Percentiles rank a stretch among this genome's conserved stretches.
Conservation (phyloP, 2,329 filamentous ascomycete genomes). For the Ophiostoma ips region DNA sequence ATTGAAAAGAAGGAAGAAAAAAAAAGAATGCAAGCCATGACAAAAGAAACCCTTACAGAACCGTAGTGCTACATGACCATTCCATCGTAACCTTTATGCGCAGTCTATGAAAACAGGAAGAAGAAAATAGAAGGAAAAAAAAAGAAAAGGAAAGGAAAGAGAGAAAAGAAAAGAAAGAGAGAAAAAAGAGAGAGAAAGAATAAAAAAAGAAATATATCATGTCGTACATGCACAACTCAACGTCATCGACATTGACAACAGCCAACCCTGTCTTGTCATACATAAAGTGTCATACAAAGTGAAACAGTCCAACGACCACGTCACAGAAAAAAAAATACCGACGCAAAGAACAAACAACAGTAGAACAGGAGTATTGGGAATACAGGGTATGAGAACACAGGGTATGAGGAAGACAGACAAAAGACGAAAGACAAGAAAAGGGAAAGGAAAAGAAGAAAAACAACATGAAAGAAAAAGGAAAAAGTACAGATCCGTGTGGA, state of each 20-base stretch:
- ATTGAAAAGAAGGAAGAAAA: too few species aligned
- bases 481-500: conserved; percentile 1
- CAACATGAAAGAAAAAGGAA: not conserved
- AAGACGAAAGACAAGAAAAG: not conserved
- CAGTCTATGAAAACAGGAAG: not conserved
- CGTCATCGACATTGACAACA: too few species aligned
- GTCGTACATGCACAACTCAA: too few species aligned
- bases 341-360: too few species aligned
- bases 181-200: not conserved
- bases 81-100: not conserved
- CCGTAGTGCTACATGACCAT: too few species aligned
- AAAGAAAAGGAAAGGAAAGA: not conserved
- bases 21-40: too few species aligned
- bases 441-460: not conserved
- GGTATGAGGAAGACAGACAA: not conserved
- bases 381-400: too few species aligned
- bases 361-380: too few species aligned
- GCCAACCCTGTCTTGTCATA: too few species aligned
- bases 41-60: not conserved
- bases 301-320: too few species aligned
- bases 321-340: too few species aligned
- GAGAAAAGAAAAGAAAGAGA: not conserved
- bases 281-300: too few species aligned
- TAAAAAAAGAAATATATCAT: not conserved
- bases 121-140: not conserved